A percentile compares a stretch with the other conserved stretches of the same genome.
Evolutionary conservation across 2,329 filamentous ascomycete genomes (phyloP).

Genomic region (Calonectria hongkongensis): DNA sequence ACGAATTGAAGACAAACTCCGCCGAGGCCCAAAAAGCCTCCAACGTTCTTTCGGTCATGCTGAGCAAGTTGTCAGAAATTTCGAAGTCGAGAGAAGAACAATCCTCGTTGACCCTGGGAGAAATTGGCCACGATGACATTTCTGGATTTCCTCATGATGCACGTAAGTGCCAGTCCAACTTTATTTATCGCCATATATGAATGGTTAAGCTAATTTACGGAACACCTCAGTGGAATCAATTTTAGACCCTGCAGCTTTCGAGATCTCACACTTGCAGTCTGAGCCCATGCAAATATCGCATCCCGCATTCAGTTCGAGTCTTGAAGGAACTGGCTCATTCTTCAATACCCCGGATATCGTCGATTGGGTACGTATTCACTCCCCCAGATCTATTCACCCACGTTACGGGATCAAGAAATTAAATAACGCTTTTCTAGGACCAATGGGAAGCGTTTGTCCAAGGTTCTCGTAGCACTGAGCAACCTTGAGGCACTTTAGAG

Average conservation of each 20-base stretch:
- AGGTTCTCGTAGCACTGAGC: conserved; percentile 4
- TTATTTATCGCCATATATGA: no score
- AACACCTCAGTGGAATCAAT: background rate
- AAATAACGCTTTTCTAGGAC: conserved; percentile 9
- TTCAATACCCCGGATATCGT: conserved; percentile 42
- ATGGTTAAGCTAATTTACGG: background rate
- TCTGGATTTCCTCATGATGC: background rate
- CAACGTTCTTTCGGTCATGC: conserved; percentile 43
- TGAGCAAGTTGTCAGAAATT: conserved; percentile 29
- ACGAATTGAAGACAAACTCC: conserved; percentile 38
- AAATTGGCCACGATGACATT: background rate
- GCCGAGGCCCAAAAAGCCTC: conserved; percentile 42
- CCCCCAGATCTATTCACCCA: background rate
- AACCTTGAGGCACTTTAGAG: no score
- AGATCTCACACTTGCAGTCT: background rate
- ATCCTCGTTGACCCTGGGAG: background rate
- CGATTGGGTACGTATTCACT: conserved; percentile 43
- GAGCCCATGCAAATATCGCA: background rate
- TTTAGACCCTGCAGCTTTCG: background rate
- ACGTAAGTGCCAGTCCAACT: background rate
- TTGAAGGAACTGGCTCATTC: conserved; percentile 44
- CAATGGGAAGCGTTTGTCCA: conserved; percentile 28
- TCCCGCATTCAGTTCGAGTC: background rate
- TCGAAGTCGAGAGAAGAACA: background rate
- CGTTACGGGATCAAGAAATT: background rate